These are phyloP conservation scores for Toxoplasma gondii DNA, from an alignment of 169 alveolate genomes.

Conservation along the genomic window DNA sequence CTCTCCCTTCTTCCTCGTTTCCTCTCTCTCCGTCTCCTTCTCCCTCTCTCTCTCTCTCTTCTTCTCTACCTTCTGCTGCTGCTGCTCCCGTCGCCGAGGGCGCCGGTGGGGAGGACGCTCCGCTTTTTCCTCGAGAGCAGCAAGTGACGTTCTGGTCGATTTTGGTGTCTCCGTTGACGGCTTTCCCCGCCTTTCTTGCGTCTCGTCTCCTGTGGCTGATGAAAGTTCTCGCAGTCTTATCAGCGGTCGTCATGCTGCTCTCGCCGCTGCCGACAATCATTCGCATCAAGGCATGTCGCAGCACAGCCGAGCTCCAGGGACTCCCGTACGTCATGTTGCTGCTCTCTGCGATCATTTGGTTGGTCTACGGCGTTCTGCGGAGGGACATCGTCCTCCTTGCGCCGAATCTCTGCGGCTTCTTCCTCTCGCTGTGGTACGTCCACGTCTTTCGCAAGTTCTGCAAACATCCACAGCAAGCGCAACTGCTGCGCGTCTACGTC, in stretches of 20 bases:
- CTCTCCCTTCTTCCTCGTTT: not conserved
- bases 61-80: not conserved
- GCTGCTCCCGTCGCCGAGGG: not conserved
- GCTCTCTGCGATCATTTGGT: constrained; percentile 59
- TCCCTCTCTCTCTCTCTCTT: not conserved
- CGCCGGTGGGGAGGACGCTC: not conserved
- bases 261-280: constrained; percentile 58
- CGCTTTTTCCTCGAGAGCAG: not conserved
- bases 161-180: not conserved
- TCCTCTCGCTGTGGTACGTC: constrained; percentile 27
- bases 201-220: constrained; percentile 28
- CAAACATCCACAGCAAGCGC: not conserved
- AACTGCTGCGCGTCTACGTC: not conserved
- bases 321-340: constrained; percentile 52
- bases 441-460: not conserved
- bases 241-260: constrained; percentile 65
- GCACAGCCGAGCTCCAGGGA: constrained; percentile 37
- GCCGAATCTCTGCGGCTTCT: constrained; percentile 50
- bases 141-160: constrained; percentile 2
- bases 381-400: constrained; percentile 51
- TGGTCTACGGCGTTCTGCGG: constrained; percentile 40
- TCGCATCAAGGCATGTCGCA: constrained; percentile 42
- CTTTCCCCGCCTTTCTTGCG: not conserved
- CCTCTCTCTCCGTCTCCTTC: not conserved
- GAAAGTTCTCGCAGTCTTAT: constrained; percentile 70